A percentile compares a stretch with the other conserved stretches of the same genome.
Evolutionary conservation across 1,139 yeast species (phyloP).

Genomic region (Zygosaccharomyces pseudobailii): DNA sequence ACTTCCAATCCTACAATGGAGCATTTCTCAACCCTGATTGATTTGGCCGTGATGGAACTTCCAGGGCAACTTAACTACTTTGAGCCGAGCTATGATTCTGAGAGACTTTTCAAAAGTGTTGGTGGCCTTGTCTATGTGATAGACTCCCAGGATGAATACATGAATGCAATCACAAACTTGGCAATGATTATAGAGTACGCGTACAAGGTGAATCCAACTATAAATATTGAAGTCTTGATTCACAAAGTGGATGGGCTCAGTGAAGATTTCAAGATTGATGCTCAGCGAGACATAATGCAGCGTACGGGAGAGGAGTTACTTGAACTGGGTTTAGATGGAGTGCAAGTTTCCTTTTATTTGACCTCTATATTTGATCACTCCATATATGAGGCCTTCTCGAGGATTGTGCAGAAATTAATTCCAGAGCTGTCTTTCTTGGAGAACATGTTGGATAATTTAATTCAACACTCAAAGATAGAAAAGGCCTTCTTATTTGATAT

Average conservation of each 20-base stretch:
- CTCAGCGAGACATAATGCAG: constrained; percentile 95
- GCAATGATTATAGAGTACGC: constrained; percentile 89
- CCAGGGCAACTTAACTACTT: constrained; percentile 93
- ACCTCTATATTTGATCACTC: constrained; percentile 95
- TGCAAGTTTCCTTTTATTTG: constrained; percentile 82
- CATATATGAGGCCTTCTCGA: constrained; percentile 89
- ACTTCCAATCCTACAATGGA: constrained; percentile 86
- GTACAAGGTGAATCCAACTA: constrained; percentile 74
- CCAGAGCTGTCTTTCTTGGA: constrained; percentile 87
- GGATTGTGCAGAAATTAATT: constrained; percentile 85
- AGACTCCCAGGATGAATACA: constrained; percentile 91
- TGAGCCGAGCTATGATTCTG: constrained; percentile 79
- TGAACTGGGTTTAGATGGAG: constrained; percentile 87
- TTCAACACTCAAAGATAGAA: constrained; percentile 85
- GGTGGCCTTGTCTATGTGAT: constrained; percentile 95
- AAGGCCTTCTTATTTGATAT: constrained; percentile 90
- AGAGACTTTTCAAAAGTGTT: constrained; percentile 68
- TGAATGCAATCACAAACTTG: constrained; percentile 83
- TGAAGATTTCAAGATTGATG: constrained; percentile 90
- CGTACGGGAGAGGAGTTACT: constrained; percentile 88
- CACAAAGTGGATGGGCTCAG: constrained; percentile 94
- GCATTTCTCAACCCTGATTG: constrained; percentile 72
- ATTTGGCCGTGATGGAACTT: constrained; percentile 87
- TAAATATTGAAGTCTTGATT: constrained; percentile 86
- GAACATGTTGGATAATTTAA: constrained; percentile 80